A percentile compares a stretch with the other conserved stretches of the same genome.
Evolutionary conservation across 495 filamentous ascomycete genomes (phyloP).

Genomic region (Aspergillus egyptiacus): DNA sequence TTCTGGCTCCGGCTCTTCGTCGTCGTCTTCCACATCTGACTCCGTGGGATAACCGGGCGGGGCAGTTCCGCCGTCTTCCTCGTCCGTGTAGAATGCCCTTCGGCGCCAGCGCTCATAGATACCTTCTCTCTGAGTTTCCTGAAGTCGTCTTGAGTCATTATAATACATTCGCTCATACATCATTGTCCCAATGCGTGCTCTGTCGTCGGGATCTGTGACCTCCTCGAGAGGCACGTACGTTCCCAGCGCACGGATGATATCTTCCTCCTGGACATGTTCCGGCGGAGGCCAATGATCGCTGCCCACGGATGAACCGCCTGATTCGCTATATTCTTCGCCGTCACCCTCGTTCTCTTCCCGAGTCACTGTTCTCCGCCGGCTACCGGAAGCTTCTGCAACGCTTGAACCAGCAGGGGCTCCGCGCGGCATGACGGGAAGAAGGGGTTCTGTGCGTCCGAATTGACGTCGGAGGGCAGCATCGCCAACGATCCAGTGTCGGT

Average conservation of each 20-base stretch:
- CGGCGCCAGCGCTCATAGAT: slow-evolving; percentile 67
- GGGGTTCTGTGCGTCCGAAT: slow-evolving; percentile 34
- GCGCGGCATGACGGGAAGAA: slow-evolving; percentile 34
- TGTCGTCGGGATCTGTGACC: slow-evolving; percentile 35
- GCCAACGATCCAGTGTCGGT: slow-evolving; percentile 42
- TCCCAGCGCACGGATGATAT: slow-evolving; percentile 37
- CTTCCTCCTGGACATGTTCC: slow-evolving; percentile 36
- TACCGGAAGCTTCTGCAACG: slow-evolving; percentile 9
- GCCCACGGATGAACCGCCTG: slow-evolving; percentile 28
- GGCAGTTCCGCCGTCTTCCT: slow-evolving; percentile 63
- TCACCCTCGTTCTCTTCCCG: slow-evolving; percentile 23
- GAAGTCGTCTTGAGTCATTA: slow-evolving; percentile 34
- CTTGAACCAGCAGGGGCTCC: slow-evolving; percentile 18
- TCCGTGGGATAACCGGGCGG: slow-evolving; percentile 63
- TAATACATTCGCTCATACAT: slow-evolving; percentile 38
- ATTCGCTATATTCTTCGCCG: slow-evolving; percentile 26
- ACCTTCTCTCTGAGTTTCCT: slow-evolving; percentile 42
- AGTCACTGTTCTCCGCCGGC: slow-evolving; percentile 17
- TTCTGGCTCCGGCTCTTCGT: slow-evolving; percentile 29
- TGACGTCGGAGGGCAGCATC: slow-evolving; percentile 43
- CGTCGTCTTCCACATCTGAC: slow-evolving; percentile 47
- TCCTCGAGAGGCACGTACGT: slow-evolving; percentile 34
- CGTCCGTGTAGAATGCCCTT: slow-evolving; percentile 72
- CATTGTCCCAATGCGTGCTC: slow-evolving; percentile 35
- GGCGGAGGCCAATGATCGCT: slow-evolving; percentile 35